Evolutionary conservation across 2,329 filamentous ascomycete species (phyloP).

Genomic region (Pleurostoma richardsiae): DNA sequence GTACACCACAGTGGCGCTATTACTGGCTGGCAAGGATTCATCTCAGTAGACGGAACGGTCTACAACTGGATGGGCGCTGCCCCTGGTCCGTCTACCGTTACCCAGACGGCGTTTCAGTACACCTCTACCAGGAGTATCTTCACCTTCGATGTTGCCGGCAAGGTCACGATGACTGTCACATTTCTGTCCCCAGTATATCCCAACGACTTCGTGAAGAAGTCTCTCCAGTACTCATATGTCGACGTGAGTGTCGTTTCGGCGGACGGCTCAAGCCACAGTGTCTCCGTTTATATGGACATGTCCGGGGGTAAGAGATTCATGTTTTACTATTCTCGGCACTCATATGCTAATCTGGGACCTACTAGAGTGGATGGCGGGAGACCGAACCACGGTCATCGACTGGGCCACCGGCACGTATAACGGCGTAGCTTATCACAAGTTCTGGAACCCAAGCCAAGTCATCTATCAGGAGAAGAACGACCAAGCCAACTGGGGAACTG

Average conservation of each 20-base stretch:
- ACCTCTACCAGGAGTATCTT: constrained; percentile 70
- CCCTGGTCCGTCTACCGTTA: constrained; percentile 39
- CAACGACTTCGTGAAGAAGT: constrained; percentile 61
- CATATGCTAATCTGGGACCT: too few relatives aligned
- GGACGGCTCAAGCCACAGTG: constrained; percentile 57
- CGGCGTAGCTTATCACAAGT: constrained; percentile 58
- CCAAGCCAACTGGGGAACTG: constrained; percentile 74
- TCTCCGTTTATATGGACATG: constrained; percentile 69
- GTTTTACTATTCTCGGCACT: too few relatives aligned
- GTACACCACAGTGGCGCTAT: constrained; percentile 38
- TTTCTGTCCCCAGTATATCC: constrained; percentile 73
- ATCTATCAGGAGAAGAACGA: constrained; percentile 66
- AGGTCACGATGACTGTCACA: constrained; percentile 60
- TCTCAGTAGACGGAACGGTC: constrained; percentile 59
- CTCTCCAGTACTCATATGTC: constrained; percentile 66
- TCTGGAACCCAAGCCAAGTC: constrained; percentile 54
- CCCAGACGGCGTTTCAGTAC: constrained; percentile 62
- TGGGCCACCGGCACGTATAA: constrained; percentile 54
- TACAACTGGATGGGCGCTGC: constrained; percentile 68
- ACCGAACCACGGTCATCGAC: constrained; percentile 47
- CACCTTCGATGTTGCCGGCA: constrained; percentile 56
- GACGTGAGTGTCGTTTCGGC: constrained; percentile 56
- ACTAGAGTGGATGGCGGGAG: constrained; percentile 67
- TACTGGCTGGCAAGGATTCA: constrained; percentile 63
- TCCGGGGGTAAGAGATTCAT: constrained; percentile 49